Conservation (phyloP, 495 filamentous ascomycete species). For the Bacidia gigantensis region DNA sequence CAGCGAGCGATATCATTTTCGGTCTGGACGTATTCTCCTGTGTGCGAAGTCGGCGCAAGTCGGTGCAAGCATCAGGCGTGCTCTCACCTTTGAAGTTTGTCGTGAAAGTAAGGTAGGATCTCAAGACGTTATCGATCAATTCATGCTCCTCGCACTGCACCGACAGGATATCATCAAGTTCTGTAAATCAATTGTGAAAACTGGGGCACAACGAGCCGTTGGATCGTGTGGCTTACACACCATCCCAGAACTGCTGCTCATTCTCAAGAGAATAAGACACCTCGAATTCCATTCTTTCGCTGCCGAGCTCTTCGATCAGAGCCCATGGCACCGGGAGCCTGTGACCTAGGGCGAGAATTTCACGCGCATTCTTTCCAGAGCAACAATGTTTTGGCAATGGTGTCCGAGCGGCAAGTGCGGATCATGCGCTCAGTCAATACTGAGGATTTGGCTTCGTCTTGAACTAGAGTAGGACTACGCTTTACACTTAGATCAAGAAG, state of each 20-base stretch:
- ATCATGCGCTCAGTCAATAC: too few species aligned
- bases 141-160: constrained; percentile 59
- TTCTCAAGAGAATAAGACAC: constrained; percentile 57
- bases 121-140: constrained; percentile 73
- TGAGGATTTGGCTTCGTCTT: too few species aligned
- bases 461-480: too few species aligned
- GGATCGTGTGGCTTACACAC: constrained; percentile 33
- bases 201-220: too few species aligned
- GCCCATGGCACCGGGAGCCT: constrained; percentile 5
- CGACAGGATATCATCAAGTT: constrained; percentile 68
- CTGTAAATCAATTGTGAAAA: constrained; percentile 43
- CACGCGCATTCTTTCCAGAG: too few species aligned
- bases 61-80: constrained; percentile 2
- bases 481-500: too few species aligned
- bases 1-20: constrained; percentile 78
- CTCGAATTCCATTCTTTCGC: constrained; percentile 44
- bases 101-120: constrained; percentile 68
- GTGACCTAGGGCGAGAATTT: too few species aligned
- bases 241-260: constrained; percentile 88
- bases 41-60: constrained; percentile 3
- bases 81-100: constrained; percentile 54
- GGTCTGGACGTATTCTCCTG: constrained; percentile 67
- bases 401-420: too few species aligned
- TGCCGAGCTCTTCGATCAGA: not conserved
- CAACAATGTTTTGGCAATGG: too few species aligned